Conservation (phyloP, 2,329 filamentous ascomycete genomes). For the Aspergillus clavatus region DNA sequence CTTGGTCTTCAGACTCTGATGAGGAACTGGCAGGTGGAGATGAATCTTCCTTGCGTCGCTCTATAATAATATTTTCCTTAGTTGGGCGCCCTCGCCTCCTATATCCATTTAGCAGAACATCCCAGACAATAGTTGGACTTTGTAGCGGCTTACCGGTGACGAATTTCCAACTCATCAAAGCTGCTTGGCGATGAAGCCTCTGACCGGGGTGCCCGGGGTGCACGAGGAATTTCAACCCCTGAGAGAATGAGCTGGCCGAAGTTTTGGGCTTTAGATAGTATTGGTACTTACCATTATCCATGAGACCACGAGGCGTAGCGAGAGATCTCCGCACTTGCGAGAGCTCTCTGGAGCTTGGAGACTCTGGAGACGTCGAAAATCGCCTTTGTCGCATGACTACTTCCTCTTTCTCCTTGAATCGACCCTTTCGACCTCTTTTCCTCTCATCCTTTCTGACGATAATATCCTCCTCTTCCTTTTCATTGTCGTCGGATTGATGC, state of each 20-base stretch:
- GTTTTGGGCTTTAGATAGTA: neutral
- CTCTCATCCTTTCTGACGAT: constrained; percentile 27
- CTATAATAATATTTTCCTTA: constrained; percentile 64
- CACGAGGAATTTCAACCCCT: constrained; percentile 24
- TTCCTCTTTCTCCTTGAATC: constrained; percentile 33
- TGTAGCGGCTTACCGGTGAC: constrained; percentile 42
- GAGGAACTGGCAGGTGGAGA: constrained; percentile 33
- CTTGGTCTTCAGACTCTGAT: constrained; percentile 17
- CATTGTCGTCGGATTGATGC: constrained; percentile 13
- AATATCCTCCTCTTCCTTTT: constrained; percentile 28
- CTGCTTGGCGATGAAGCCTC: constrained; percentile 30
- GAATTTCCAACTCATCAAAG: constrained; percentile 53
- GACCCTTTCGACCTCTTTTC: constrained; percentile 14
- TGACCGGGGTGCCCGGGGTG: constrained; percentile 26
- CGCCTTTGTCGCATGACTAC: constrained; percentile 34
- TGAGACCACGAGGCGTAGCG: constrained; percentile 68
- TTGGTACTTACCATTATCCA: constrained; percentile 67
- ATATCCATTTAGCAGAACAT: neutral
- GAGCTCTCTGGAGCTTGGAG: constrained; percentile 53
- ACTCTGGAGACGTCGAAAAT: constrained; percentile 38
- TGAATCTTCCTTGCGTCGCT: constrained; percentile 39
- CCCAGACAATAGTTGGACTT: neutral
- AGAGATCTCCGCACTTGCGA: constrained; percentile 65
- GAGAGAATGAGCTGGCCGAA: constrained; percentile 1
- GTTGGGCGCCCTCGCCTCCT: constrained; percentile 41